Base-by-base conservation (phyloP, 805 yeast genomes). In the Kuraishia cidri region DNA sequence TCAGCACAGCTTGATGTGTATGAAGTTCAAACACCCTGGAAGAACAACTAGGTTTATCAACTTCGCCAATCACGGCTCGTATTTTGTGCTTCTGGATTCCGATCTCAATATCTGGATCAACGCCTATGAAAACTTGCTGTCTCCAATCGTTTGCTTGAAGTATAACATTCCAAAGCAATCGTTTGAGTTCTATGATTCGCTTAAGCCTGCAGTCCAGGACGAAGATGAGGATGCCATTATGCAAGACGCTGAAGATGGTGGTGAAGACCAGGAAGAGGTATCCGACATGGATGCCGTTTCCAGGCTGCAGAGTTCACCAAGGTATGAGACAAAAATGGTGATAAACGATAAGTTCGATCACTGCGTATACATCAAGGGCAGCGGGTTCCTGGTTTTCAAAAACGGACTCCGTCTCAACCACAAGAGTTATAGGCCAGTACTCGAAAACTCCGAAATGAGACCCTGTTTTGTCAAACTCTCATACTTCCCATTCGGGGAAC, bases 101-200 rank as follows among this genome's bases (percentile, higher is more conserved):
- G 27, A 28, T 10, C 13, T 15, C 12, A 26, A 33, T 7, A n/a
- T 33, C 22, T 33, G 35, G 35, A 24, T 28, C 9, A 33, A 33
- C 12, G 22, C 31, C 3, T 33, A 33, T 20, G 35, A 33, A 9
- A 15, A 14, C 16, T 10, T 18, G 13, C 22, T 27, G n/a, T 27
- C 35, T 6, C 35, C 35, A 5, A 10, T 33, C 18, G 35, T 33
- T 13, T 12, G 35, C 12, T 4, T 33, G 20, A 21, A n/a, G 12
- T 33, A 20, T 19, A 26, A 33, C 15, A 11, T 28, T 14, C n/a
- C n/a, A n/a, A n/a, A n/a, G n/a, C n/a, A n/a, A n/a, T n/a, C n/a
- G n/a, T n/a, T n/a, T n/a, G n/a, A n/a, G n/a, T n/a, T n/a, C n/a
- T n/a, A n/a, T n/a, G n/a, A n/a, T n/a, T n/a, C n/a, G n/a, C n/a